Evolutionary conservation across 2,329 filamentous ascomycete species (phyloP).

Genomic region (Phyllosticta citribraziliensis): DNA sequence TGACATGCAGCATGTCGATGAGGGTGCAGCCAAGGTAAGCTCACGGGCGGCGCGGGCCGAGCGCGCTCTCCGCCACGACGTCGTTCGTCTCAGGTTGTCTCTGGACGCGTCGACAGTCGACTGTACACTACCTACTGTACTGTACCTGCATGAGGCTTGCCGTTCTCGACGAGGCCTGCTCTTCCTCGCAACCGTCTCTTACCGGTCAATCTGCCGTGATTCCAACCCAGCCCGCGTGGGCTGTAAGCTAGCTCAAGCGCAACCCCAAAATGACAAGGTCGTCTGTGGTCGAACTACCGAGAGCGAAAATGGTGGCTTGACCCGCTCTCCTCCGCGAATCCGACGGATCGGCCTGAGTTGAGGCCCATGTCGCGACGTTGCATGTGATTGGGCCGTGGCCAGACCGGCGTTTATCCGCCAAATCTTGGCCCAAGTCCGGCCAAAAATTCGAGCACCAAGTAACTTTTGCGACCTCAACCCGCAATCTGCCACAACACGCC

Average conservation of each 20-base stretch:
- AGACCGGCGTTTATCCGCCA: slow-evolving; percentile 4
- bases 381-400: not conserved
- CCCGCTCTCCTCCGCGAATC: not conserved
- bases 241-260: not conserved
- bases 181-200: not conserved
- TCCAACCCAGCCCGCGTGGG: not conserved
- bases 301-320: not conserved
- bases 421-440: slow-evolving; percentile 15
- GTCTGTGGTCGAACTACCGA: not conserved
- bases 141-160: not conserved
- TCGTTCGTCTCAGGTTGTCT: not conserved
- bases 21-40: not conserved
- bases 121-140: not conserved
- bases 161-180: not conserved
- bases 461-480: not conserved
- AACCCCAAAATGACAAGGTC: not conserved
- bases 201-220: not conserved
- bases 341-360: not conserved
- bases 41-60: not conserved
- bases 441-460: slow-evolving; percentile 11
- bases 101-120: not conserved
- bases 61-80: not conserved
- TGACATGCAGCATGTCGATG: not conserved
- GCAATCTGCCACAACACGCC: slow-evolving; percentile 14
- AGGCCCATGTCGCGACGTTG: not conserved